Conservation (phyloP, 2,329 filamentous ascomycete species). For the Trichoderma pleuroti region DNA sequence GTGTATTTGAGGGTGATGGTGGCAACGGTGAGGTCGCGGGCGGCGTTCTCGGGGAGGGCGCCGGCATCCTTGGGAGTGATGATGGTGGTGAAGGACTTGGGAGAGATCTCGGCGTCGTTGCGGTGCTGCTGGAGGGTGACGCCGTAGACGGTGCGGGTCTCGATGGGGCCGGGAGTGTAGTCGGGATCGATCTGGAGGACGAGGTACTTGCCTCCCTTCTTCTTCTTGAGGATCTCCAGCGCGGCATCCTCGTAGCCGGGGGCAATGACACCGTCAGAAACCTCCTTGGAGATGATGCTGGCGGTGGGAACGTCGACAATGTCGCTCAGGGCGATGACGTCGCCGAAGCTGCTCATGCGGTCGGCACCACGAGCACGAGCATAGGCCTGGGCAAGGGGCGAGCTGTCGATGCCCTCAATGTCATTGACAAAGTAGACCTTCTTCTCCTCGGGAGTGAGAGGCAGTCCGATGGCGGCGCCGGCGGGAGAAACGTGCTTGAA, state of each 20-base stretch:
- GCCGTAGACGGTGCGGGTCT: slow-evolving; percentile 86
- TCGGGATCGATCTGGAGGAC: slow-evolving; percentile 90
- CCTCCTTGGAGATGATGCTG: slow-evolving; percentile 96
- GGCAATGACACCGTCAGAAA: slow-evolving; percentile 94
- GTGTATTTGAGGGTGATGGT: slow-evolving; percentile 99
- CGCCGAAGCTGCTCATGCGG: slow-evolving; percentile 97
- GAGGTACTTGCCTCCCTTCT: slow-evolving; percentile 97
- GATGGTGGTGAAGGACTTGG: slow-evolving; percentile 79
- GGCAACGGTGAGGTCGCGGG: slow-evolving; percentile 87
- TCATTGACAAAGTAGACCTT: slow-evolving; percentile 99
- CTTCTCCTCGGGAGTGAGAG: slow-evolving; percentile 80
- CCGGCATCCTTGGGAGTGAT: slow-evolving; percentile 78
- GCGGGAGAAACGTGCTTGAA: slow-evolving; percentile 99
- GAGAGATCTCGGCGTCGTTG: slow-evolving; percentile 85
- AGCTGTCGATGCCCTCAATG: slow-evolving; percentile 82
- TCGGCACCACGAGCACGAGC: slow-evolving; percentile 93
- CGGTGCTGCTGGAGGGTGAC: slow-evolving; percentile 85
- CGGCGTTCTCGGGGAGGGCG: slow-evolving; percentile 71
- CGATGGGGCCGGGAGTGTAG: slow-evolving; percentile 75
- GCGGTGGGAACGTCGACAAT: slow-evolving; percentile 88
- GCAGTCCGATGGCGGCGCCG: slow-evolving; percentile 88
- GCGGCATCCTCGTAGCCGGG: slow-evolving; percentile 82
- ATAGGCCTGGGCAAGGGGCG: slow-evolving; percentile 87
- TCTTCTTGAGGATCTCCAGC: slow-evolving; percentile 89
- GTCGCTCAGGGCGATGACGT: slow-evolving; percentile 90